These are phyloP conservation scores for Fimicolochytrium jonesii DNA, from an alignment of 192 early-diverging fungal species.

Conservation along the genomic window DNA sequence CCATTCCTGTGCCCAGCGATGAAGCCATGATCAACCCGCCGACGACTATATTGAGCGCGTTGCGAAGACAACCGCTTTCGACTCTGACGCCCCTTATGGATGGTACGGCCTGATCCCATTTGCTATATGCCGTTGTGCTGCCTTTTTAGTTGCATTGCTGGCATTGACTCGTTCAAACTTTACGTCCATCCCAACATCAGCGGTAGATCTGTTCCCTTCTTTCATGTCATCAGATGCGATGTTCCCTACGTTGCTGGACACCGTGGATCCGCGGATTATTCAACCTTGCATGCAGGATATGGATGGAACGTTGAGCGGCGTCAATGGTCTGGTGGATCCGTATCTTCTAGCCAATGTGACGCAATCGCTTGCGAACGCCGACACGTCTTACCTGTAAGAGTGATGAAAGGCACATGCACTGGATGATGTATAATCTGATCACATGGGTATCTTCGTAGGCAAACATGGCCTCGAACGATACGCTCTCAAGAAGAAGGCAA, in stretches of 20 bases:
- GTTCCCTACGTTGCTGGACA: not conserved
- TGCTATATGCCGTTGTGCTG: no score
- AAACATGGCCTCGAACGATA: no score
- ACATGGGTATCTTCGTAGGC: not conserved
- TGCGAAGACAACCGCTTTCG: not conserved
- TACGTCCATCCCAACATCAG: not conserved
- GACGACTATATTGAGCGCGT: no score
- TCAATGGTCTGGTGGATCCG: not conserved
- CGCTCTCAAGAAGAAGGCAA: not conserved
- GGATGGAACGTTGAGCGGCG: not conserved
- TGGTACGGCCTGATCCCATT: no score
- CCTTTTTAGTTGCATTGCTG: not conserved
- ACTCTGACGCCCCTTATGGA: slow-evolving; percentile 1
- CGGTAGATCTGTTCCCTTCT: not conserved
- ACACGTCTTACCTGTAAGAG: slow-evolving; percentile 1
- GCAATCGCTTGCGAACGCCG: not conserved
- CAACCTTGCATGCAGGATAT: not conserved
- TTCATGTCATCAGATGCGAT: not conserved
- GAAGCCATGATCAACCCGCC: no score
- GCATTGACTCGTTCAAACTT: not conserved
- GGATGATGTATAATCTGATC: no score
- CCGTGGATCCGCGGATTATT: not conserved
- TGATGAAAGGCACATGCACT: no score
- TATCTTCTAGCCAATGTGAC: not conserved
- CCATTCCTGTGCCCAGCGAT: no score